Evolutionary conservation across 2,329 filamentous ascomycete genomes (phyloP).

Genomic region (Eutypella sp.): DNA sequence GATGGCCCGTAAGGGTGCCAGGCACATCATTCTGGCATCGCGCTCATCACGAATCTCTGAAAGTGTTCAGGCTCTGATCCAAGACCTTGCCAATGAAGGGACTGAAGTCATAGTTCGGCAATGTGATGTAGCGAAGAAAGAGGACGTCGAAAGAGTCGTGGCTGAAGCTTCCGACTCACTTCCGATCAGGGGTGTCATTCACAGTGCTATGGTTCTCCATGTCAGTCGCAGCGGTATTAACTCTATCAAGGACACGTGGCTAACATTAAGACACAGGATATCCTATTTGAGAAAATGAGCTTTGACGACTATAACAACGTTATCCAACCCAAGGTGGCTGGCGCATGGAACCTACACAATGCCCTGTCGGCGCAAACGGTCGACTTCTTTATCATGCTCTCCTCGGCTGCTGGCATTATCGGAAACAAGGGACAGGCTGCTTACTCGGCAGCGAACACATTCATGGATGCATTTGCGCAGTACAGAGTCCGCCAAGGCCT

Average conservation of each 20-base stretch:
- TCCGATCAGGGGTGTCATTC: slow-evolving; percentile 35
- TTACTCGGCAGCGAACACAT: slow-evolving; percentile 10
- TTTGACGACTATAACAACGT: slow-evolving; percentile 5
- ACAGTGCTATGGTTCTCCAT: slow-evolving; percentile 32
- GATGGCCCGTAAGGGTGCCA: background rate
- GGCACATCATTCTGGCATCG: background rate
- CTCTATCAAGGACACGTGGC: background rate
- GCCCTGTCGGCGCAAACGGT: slow-evolving; percentile 7
- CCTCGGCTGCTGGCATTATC: slow-evolving; percentile 8
- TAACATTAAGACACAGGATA: background rate
- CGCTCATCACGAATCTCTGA: background rate
- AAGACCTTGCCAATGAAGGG: background rate
- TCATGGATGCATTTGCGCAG: slow-evolving; percentile 14
- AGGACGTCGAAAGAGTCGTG: background rate
- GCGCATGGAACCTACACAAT: slow-evolving; percentile 8
- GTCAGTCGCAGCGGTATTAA: background rate
- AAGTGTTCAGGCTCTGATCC: background rate
- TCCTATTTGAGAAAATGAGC: slow-evolving; percentile 11
- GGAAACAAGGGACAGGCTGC: slow-evolving; percentile 3
- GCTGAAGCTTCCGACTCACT: background rate
- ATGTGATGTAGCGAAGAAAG: background rate
- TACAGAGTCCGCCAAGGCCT: background rate
- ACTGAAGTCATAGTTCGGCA: background rate
- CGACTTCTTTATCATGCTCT: slow-evolving; percentile 19
- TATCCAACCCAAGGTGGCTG: slow-evolving; percentile 9